Percentiles rank a stretch among this genome's conserved stretches.
Conservation (phyloP, 139 green algal species). For the Pleodorina starrii region DNA sequence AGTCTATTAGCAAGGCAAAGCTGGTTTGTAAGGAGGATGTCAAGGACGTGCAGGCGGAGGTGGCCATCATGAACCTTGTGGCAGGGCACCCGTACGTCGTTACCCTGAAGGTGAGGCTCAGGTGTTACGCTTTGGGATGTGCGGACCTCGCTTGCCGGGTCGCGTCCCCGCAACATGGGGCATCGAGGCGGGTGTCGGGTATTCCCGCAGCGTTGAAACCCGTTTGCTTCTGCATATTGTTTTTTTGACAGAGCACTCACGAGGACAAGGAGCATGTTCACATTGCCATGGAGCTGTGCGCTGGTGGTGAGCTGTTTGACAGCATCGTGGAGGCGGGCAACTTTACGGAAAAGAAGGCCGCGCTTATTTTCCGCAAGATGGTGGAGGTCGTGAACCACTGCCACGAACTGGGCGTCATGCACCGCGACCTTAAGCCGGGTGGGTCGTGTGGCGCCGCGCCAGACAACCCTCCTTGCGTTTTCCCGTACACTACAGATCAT, state of each 20-base stretch:
- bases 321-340: slow-evolving; percentile 89
- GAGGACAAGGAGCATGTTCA: slow-evolving; percentile 92
- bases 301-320: slow-evolving; percentile 97
- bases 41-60: slow-evolving; percentile 89
- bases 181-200: no score
- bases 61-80: slow-evolving; percentile 85
- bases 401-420: slow-evolving; percentile 95
- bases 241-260: slow-evolving; percentile 62
- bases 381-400: slow-evolving; percentile 95
- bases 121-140: neutral
- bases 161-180: no score
- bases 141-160: no score
- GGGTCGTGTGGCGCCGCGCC: no score
- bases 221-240: no score
- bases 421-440: slow-evolving; percentile 89
- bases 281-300: slow-evolving; percentile 94
- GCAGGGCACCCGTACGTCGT: slow-evolving; percentile 85
- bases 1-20: slow-evolving; percentile 91
- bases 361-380: slow-evolving; percentile 89
- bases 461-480: no score
- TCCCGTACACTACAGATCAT: no score
- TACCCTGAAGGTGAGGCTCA: slow-evolving; percentile 66
- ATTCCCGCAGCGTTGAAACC: no score
- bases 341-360: slow-evolving; percentile 79
- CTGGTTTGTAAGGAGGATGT: slow-evolving; percentile 87